Conservation (phyloP, 2,329 filamentous ascomycete genomes). For the Stachybotrys elegans region DNA sequence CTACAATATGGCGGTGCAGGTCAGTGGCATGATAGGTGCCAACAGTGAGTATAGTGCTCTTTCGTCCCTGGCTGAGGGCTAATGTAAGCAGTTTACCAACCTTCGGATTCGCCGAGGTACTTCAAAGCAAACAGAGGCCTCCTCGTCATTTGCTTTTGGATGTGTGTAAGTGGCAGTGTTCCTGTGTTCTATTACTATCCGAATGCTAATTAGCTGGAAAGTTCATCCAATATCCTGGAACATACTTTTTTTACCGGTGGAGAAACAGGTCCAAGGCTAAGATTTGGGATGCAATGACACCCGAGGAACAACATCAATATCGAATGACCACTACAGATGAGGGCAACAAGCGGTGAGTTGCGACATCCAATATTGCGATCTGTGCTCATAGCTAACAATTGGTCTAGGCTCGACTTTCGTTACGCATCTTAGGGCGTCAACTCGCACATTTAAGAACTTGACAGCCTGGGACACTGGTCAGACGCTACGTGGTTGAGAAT, state of each 20-base stretch:
- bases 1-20: constrained; percentile 45
- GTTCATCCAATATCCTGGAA: constrained; percentile 29
- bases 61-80: neutral
- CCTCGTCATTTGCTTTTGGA: constrained; percentile 30
- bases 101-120: constrained; percentile 27
- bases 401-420: neutral
- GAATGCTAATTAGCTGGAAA: constrained; percentile 6
- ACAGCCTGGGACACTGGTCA: too few relatives aligned
- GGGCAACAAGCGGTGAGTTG: neutral
- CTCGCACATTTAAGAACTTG: too few relatives aligned
- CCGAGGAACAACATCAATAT: constrained; percentile 36
- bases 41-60: constrained; percentile 22
- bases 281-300: constrained; percentile 31
- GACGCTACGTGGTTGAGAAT: too few relatives aligned
- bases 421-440: neutral
- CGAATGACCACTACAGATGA: constrained; percentile 35
- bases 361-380: neutral
- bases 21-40: constrained; percentile 32
- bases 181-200: neutral
- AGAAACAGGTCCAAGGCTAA: constrained; percentile 30
- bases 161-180: constrained; percentile 26
- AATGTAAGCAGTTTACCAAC: constrained; percentile 25
- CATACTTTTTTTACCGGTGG: constrained; percentile 32
- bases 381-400: neutral
- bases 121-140: constrained; percentile 32